Conservation (phyloP, 345 rosid genomes). For the Pseudoturritis turrita region DNA sequence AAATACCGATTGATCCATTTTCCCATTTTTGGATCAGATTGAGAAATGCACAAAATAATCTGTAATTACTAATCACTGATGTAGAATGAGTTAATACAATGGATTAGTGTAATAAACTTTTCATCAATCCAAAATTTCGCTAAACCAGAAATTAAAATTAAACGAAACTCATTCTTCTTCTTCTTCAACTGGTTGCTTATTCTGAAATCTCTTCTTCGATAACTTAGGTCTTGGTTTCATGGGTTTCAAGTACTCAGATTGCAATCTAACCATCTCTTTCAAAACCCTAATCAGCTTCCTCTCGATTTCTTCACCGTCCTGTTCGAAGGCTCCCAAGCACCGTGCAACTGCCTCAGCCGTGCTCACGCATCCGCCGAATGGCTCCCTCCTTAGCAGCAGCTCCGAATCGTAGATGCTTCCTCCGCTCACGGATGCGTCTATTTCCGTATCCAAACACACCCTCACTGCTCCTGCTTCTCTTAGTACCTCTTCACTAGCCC, state of each 20-base stretch:
- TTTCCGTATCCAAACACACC: constrained; percentile 61
- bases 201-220: constrained; percentile 39
- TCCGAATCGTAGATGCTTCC: constrained; percentile 73
- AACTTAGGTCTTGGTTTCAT: constrained; percentile 58
- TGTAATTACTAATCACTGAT: background rate
- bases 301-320: constrained; percentile 56
- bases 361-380: constrained; percentile 71
- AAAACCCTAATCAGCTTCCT: constrained; percentile 47
- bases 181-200: background rate
- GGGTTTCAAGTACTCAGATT: constrained; percentile 72
- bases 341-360: constrained; percentile 90
- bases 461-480: constrained; percentile 44
- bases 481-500: constrained; percentile 60
- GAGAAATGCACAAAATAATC: background rate
- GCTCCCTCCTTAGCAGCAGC: constrained; percentile 72
- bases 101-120: background rate
- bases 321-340: constrained; percentile 58
- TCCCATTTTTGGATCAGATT: too few relatives aligned
- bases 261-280: constrained; percentile 79
- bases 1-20: too few relatives aligned
- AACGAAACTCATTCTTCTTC: constrained; percentile 11
- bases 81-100: background rate
- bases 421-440: constrained; percentile 44
- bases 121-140: background rate
- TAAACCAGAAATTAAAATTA: background rate